These are phyloP conservation scores for Leccinum sublutescens DNA, from an alignment of 768 basidiomycete genomes.

Conservation along the genomic window DNA sequence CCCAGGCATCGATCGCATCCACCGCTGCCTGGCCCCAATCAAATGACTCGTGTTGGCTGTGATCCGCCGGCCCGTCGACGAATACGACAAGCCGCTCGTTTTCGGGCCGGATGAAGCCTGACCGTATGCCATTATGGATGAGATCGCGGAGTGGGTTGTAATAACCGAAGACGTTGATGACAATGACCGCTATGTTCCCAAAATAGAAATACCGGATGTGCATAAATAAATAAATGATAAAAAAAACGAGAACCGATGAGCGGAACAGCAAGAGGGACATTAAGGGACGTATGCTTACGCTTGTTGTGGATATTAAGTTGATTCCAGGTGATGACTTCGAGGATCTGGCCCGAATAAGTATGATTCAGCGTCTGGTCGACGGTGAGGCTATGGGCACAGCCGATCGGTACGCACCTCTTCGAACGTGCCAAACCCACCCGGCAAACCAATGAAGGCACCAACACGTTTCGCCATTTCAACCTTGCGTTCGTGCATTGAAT, in stretches of 20 bases:
- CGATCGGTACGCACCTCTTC: constrained; percentile 62
- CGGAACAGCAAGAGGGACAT: neutral
- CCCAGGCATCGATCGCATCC: constrained; percentile 63
- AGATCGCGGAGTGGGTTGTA: constrained; percentile 81
- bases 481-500: constrained; percentile 89
- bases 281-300: constrained; percentile 45
- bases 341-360: constrained; percentile 43
- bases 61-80: constrained; percentile 67
- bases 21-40: constrained; percentile 80
- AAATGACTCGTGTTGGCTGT: constrained; percentile 52
- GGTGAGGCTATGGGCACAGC: neutral
- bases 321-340: constrained; percentile 95
- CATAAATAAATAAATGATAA: neutral
- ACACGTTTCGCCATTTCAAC: constrained; percentile 83
- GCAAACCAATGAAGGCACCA: constrained; percentile 81
- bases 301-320: constrained; percentile 86
- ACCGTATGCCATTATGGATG: constrained; percentile 60
- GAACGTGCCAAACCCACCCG: constrained; percentile 93
- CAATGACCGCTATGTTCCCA: constrained; percentile 60
- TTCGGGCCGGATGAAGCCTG: constrained; percentile 69
- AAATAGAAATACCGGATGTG: neutral
- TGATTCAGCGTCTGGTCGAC: neutral
- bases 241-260: neutral
- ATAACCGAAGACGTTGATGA: constrained; percentile 84
- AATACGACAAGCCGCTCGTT: constrained; percentile 68